Conservation (phyloP, 2,329 filamentous ascomycete genomes). For the Neonectria hederae region DNA sequence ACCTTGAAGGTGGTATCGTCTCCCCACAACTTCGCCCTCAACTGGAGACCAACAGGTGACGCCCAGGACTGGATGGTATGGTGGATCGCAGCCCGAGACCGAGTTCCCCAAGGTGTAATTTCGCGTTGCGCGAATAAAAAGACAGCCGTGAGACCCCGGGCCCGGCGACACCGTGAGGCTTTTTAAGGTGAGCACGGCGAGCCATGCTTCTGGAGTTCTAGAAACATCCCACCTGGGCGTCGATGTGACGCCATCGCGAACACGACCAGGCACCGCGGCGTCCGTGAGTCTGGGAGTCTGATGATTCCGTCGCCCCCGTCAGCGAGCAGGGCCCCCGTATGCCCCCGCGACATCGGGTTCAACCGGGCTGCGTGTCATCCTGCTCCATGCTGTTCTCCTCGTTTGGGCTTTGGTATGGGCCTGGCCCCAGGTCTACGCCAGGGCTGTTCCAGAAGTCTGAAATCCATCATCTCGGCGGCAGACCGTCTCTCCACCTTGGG, state of each 20-base stretch:
- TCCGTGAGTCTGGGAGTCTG: conserved; percentile 32
- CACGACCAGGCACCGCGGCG: conserved; percentile 17
- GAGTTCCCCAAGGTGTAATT: conserved; percentile 10
- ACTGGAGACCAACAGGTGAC: conserved; percentile 19
- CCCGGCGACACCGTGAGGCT: conserved; percentile 34
- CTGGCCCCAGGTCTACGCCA: conserved; percentile 7
- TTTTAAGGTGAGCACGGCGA: conserved; percentile 36
- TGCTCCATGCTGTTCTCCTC: conserved; percentile 6
- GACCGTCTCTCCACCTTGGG: conserved; percentile 17
- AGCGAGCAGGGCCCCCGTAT: conserved; percentile 17
- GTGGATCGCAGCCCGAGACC: conserved; percentile 10
- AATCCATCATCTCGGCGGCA: not conserved
- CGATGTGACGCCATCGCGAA: conserved; percentile 35
- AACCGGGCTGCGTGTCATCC: conserved; percentile 34
- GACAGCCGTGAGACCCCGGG: conserved; percentile 12
- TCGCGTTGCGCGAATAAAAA: conserved; percentile 34
- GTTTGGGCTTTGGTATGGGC: conserved; percentile 1
- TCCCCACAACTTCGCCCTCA: conserved; percentile 11
- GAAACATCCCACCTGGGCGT: conserved; percentile 36
- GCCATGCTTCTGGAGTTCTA: conserved; percentile 15
- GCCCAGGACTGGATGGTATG: conserved; percentile 3
- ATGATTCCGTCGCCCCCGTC: conserved; percentile 24
- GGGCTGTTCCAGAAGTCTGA: conserved; percentile 19
- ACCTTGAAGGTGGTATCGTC: conserved; percentile 10
- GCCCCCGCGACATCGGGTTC: conserved; percentile 34